A percentile compares a stretch with the other conserved stretches of the same genome.
These are phyloP conservation scores for Acacia crassicarpa DNA, from an alignment of 306 rosid species.

Conservation along the genomic window DNA sequence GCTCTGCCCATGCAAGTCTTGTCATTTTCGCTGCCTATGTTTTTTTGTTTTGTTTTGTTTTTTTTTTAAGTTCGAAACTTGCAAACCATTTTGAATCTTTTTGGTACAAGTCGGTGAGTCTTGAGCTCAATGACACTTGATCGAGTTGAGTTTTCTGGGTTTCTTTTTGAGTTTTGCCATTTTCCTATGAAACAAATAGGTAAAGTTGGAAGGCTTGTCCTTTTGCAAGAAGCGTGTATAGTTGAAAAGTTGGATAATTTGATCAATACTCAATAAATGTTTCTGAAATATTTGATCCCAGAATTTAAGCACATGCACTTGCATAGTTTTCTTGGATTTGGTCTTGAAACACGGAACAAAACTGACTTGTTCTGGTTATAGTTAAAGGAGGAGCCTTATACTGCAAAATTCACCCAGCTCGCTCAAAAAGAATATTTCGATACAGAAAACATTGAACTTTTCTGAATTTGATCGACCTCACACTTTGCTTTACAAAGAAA, in stretches of 20 bases:
- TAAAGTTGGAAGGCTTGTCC: slow-evolving; percentile 44
- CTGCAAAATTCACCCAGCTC: not conserved
- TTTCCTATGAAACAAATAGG: slow-evolving; percentile 21
- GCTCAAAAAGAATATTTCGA: not conserved
- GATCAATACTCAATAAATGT: slow-evolving; percentile 30
- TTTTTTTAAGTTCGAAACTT: slow-evolving; percentile 4
- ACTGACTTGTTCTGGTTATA: not conserved
- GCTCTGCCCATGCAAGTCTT: slow-evolving; percentile 15
- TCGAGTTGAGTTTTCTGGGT: not conserved
- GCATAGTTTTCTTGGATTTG: not conserved
- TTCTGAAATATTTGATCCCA: not conserved
- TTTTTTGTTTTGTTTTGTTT: too few relatives aligned
- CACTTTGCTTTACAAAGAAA: slow-evolving; percentile 26
- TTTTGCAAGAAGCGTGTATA: slow-evolving; percentile 35
- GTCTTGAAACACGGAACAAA: not conserved
- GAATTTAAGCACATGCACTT: too few relatives aligned
- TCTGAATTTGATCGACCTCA: not conserved
- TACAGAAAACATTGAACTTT: not conserved
- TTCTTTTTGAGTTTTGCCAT: not conserved
- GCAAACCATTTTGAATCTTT: not conserved
- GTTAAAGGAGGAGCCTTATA: not conserved
- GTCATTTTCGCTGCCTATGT: slow-evolving; percentile 18
- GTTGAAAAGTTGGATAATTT: not conserved
- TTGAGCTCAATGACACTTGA: not conserved
- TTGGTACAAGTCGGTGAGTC: not conserved